A percentile compares a stretch with the other conserved stretches of the same genome.
phyloP scores from a whole-genome alignment of 2,329 filamentous ascomycete species.

The Juglanconis juglandina region DNA sequence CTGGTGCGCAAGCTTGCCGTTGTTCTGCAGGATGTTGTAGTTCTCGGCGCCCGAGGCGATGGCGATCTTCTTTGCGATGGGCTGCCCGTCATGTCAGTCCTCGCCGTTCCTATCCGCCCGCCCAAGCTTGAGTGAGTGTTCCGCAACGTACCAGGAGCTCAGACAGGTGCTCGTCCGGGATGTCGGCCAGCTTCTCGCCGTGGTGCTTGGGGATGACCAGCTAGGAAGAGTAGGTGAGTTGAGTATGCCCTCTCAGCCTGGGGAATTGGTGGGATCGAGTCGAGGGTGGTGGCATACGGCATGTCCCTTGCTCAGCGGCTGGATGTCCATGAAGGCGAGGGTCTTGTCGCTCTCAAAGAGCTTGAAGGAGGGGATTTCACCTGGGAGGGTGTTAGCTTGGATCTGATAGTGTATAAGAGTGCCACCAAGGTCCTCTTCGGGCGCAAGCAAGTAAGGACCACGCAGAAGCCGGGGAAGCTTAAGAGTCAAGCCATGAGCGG shows the following conservation, averaged over 20 bases:
- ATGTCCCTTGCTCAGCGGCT: slow-evolving; percentile 82
- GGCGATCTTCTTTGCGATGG: slow-evolving; percentile 84
- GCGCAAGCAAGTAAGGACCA: neutral
- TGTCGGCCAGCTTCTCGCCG: slow-evolving; percentile 85
- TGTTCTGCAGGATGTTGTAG: slow-evolving; percentile 97
- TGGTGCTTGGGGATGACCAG: slow-evolving; percentile 96
- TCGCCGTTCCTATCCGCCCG: neutral
- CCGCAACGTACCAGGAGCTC: slow-evolving; percentile 68
- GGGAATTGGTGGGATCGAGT: neutral
- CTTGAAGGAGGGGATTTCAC: slow-evolving; percentile 95
- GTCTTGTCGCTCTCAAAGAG: slow-evolving; percentile 93
- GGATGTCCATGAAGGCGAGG: slow-evolving; percentile 93
- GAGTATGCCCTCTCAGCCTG: neutral
- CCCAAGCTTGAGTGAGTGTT: neutral
- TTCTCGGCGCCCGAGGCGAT: slow-evolving; percentile 70
- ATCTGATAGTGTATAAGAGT: neutral
- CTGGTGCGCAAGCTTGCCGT: slow-evolving; percentile 87
- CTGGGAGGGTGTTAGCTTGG: slow-evolving; percentile 41
- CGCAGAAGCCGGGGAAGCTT: neutral
- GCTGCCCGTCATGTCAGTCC: slow-evolving; percentile 37
- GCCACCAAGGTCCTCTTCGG: slow-evolving; percentile 2
- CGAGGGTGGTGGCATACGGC: slow-evolving; percentile 58
- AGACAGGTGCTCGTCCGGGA: slow-evolving; percentile 80
- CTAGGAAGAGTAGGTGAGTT: slow-evolving; percentile 40
- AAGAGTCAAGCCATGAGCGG: neutral